Base-by-base conservation (phyloP, 495 filamentous ascomycete genomes). In the Diplogelasinospora grovesii region DNA sequence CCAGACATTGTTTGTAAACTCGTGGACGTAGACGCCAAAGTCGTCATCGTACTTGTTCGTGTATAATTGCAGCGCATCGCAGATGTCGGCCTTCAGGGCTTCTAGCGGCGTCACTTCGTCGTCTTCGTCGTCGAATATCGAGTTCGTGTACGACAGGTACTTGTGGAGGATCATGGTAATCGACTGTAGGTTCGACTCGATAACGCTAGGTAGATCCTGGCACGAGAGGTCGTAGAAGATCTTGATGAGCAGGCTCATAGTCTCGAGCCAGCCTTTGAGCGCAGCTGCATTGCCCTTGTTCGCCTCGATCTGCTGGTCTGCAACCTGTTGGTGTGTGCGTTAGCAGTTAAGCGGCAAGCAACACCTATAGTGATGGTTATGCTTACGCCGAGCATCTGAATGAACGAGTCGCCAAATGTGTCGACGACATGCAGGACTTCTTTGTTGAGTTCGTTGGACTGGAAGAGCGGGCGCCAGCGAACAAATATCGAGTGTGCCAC, bases 401-500 rank as follows among this genome's bases (percentile, higher is more conserved):
- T 70, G 61, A 92, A 95, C 1, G 93, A 85, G 3, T 65, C 66
- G 22, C 83, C 81, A 53, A 99, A 97, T 49, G 77, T 85, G 30
- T 63, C 63, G 20, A 97, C 75, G 27, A 99, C 93, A 60, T 97
- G 93, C 59, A 92, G 86, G 57, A 99, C 88, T 59, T 99, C 93
- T 5, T 74, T 82, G 63, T 86, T 97, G 8, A 99, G 75, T 7
- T 78, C 83, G 58, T 97, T 88, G 29, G 89, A 94, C 27, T 84
- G 76, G 64, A 90, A 95, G 8, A 97, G 70, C 15, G 92, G 93
- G 39, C 89, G 75, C 93, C 93, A 99, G 45, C 92, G 73, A 63
- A 83, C 86, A 72, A 97, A 99, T 51, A 99, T 96, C 4, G 90
- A 95, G 64, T 99, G 93, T 30, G 93, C 93, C 28, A 99, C 93